phyloP scores from a whole-genome alignment of 2,329 filamentous ascomycete species.

The Plectosphaerella plurivora region DNA sequence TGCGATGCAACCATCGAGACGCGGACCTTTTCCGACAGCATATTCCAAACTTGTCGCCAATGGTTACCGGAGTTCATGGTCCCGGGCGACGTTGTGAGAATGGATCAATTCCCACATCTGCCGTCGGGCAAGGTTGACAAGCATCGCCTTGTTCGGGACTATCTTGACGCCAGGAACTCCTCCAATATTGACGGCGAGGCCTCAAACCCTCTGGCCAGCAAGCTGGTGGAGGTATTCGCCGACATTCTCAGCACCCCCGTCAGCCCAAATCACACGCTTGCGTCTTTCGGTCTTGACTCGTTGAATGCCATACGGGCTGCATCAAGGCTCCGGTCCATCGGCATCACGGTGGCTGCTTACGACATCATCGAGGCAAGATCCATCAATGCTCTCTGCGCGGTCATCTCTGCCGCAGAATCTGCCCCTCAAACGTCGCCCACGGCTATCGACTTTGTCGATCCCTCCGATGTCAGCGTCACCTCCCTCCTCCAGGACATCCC shows the following conservation, averaged over 20 bases:
- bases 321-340: constrained; percentile 54
- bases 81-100: constrained; percentile 65
- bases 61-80: constrained; percentile 86
- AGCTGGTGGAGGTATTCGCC: constrained; percentile 35
- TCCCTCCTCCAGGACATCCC: neutral
- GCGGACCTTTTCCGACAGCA: too few species aligned
- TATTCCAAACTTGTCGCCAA: constrained; percentile 49
- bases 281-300: constrained; percentile 61
- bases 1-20: constrained; percentile 38
- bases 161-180: neutral
- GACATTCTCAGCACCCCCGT: constrained; percentile 33
- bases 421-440: neutral
- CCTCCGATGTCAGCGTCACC: too few species aligned
- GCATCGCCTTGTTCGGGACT: constrained; percentile 44
- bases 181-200: neutral
- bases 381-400: too few species aligned
- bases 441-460: too few species aligned
- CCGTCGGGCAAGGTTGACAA: constrained; percentile 82
- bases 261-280: constrained; percentile 26
- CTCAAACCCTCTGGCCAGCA: constrained; percentile 12
- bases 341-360: constrained; percentile 51
- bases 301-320: constrained; percentile 46
- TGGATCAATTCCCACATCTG: constrained; percentile 65
- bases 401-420: neutral
- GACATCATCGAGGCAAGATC: constrained; percentile 54